phyloP scores from a whole-genome alignment of 345 rosid species.

The Mangifera indica region DNA sequence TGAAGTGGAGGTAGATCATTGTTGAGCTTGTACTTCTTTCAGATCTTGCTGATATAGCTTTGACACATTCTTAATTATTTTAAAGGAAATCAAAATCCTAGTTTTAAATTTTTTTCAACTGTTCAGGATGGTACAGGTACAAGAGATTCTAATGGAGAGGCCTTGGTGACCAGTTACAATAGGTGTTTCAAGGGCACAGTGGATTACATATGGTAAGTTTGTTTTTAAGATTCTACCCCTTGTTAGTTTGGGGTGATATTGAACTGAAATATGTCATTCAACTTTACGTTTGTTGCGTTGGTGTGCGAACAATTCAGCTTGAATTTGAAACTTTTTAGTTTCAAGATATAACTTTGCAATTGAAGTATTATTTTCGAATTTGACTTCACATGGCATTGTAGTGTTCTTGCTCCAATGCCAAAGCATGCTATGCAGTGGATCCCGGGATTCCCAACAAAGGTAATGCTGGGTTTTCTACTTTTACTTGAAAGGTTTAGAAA shows the following conservation, averaged over 20 bases:
- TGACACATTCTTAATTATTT: neutral
- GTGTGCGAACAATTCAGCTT: neutral
- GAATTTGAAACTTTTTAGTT: too few species aligned
- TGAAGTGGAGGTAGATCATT: conserved; percentile 65
- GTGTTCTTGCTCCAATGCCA: too few species aligned
- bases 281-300: neutral
- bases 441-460: conserved; percentile 91
- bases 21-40: conserved; percentile 12
- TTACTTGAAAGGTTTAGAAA: neutral
- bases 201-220: conserved; percentile 82
- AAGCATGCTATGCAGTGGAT: conserved; percentile 86
- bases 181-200: conserved; percentile 91
- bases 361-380: conserved; percentile 2
- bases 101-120: conserved; percentile 12
- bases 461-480: conserved; percentile 18
- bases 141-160: conserved; percentile 75
- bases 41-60: neutral
- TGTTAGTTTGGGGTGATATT: neutral
- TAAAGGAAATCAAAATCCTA: neutral
- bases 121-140: conserved; percentile 65
- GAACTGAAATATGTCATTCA: neutral
- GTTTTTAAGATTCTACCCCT: neutral
- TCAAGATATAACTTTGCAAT: neutral
- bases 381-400: conserved; percentile 51
- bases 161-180: conserved; percentile 85